phyloP scores from a whole-genome alignment of 306 rosid genomes.

The Astragalus membranaceus region DNA sequence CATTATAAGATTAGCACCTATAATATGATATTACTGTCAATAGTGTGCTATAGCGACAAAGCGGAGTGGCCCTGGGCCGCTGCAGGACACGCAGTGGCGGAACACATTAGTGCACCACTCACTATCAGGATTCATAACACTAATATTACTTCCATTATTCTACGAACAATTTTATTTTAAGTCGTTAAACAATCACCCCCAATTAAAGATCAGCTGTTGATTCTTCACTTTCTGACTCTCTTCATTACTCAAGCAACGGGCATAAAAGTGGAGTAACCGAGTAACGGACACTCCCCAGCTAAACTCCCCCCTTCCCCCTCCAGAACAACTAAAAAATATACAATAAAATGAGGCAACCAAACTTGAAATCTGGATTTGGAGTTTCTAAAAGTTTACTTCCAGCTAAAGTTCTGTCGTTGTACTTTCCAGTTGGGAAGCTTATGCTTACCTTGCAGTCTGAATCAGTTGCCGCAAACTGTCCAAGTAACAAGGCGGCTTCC shows the following conservation, averaged over 20 bases:
- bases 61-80: too few relatives aligned
- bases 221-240: not conserved
- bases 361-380: not conserved
- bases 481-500: slow-evolving; percentile 97
- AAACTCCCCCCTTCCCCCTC: not conserved
- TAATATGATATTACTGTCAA: not conserved
- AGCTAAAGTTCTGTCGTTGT: not conserved
- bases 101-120: too few relatives aligned
- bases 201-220: not conserved
- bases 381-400: not conserved
- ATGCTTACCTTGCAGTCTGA: slow-evolving; percentile 85
- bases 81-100: too few relatives aligned
- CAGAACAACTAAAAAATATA: not conserved
- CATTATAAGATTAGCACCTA: slow-evolving; percentile 1
- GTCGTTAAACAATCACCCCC: slow-evolving; percentile 3
- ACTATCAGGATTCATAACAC: too few relatives aligned
- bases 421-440: not conserved
- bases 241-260: slow-evolving; percentile 9
- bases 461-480: slow-evolving; percentile 98
- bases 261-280: not conserved
- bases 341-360: slow-evolving; percentile 6
- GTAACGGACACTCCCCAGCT: not conserved
- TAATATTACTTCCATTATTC: not conserved
- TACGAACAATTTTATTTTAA: not conserved
- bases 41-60: too few relatives aligned